phyloP scores from a whole-genome alignment of 306 rosid species.

The Trifolium fragiferum region DNA sequence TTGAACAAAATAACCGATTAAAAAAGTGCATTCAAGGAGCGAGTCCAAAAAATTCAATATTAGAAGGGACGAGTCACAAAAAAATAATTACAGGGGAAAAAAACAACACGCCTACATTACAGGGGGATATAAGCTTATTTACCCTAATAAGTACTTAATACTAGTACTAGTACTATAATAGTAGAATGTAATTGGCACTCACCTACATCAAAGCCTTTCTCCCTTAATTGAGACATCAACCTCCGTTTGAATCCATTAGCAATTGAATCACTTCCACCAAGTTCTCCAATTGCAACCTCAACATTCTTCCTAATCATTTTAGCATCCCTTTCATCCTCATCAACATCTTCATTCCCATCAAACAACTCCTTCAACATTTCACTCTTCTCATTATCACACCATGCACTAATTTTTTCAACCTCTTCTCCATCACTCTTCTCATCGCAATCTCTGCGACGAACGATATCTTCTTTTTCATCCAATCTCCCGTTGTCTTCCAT shows the following conservation, averaged over 20 bases:
- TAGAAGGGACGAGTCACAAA: too few species aligned
- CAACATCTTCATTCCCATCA: constrained; percentile 25
- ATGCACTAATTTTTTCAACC: constrained; percentile 42
- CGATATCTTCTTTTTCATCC: background rate
- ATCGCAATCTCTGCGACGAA: background rate
- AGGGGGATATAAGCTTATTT: too few species aligned
- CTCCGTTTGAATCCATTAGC: constrained; percentile 58
- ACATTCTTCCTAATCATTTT: constrained; percentile 50
- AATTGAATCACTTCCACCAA: constrained; percentile 41
- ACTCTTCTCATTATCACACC: constrained; percentile 49
- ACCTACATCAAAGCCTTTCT: constrained; percentile 88
- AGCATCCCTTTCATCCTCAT: constrained; percentile 34
- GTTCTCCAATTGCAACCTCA: constrained; percentile 43
- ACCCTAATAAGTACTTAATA: too few species aligned
- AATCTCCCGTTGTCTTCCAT: constrained; percentile 57
- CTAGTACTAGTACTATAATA: too few species aligned
- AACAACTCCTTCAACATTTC: constrained; percentile 50
- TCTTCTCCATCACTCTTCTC: constrained; percentile 24
- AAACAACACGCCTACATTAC: too few species aligned
- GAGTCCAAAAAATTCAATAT: too few species aligned
- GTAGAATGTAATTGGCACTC: constrained; percentile 13
- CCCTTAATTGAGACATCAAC: constrained; percentile 69
- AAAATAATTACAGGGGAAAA: too few species aligned
- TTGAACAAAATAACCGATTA: too few species aligned
- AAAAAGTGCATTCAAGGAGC: too few species aligned